Evolutionary conservation across 257 asterid genomes (phyloP).

Genomic region (Sherardia arvensis): DNA sequence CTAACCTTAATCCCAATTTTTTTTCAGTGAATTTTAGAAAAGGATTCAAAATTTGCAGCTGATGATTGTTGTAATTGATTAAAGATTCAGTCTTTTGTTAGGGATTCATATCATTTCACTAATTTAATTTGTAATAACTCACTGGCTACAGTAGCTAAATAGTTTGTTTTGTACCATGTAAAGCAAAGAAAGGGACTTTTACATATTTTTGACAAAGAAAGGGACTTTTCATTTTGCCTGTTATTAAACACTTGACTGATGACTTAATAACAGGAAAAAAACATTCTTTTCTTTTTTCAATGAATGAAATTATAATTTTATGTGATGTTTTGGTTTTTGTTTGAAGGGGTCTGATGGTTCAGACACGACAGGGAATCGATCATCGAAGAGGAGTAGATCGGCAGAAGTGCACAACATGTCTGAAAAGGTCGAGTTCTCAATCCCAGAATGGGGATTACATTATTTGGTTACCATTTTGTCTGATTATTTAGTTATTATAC

Average conservation of each 20-base stretch:
- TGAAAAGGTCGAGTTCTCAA: conserved; percentile 56
- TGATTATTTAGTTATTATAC: conserved; percentile 11
- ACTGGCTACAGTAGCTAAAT: background rate
- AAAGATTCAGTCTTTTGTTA: background rate
- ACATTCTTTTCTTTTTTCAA: no score
- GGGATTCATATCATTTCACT: background rate
- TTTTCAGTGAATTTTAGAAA: background rate
- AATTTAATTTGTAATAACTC: background rate
- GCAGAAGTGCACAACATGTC: conserved; percentile 92
- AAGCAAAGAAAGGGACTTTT: background rate
- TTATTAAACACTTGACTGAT: background rate
- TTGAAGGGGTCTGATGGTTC: conserved; percentile 54
- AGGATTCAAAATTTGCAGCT: background rate
- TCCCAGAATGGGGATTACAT: conserved; percentile 4
- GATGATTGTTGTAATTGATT: no score
- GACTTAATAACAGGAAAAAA: background rate
- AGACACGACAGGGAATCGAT: conserved; percentile 40
- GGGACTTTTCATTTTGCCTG: background rate
- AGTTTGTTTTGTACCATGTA: background rate
- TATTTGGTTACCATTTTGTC: conserved; percentile 7
- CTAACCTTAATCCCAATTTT: background rate
- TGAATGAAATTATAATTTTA: background rate
- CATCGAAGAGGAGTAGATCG: conserved; percentile 87
- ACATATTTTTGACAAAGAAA: background rate
- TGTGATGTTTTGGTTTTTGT: conserved; percentile 4